Base-by-base conservation (phyloP, 129 eudicot genomes). In the Flaveria brownii region DNA sequence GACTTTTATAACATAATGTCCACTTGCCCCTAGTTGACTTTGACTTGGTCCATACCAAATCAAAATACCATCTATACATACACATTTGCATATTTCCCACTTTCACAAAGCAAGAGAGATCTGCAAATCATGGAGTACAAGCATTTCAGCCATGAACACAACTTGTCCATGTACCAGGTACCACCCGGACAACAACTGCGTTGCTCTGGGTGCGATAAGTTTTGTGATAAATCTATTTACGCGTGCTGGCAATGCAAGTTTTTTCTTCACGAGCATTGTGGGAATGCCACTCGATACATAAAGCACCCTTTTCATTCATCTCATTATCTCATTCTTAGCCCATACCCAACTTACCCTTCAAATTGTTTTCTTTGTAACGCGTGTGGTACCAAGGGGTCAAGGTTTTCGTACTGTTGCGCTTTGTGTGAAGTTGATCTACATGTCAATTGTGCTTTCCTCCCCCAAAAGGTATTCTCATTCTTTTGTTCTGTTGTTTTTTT, bases 251-350 rank as follows among this genome's bases (percentile, higher is more conserved):
- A 65, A 20, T 90, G 92, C 87, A 78, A 77, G 28, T 87, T 84
- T 62, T 87, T 85, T 82, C 92, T 90, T 39, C 96, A 90, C 22
- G 90, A 87, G 15, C 88, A 90, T 56, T 90, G 92, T n/a, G 87
- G 88, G 2, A 87, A 84, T 17, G 90, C 96, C 5, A 76, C 74
- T 30, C 85, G 96, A 15, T 87, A 70, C 50, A 72, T 90, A 49
- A 78, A 84, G 14, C 92, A 87, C 60, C 92, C 90, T 15, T 80
- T 80, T 54, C 92, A 90, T 65, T 42, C 85, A 0, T 0, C 68
- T 0, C 96, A 90, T 70, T 92, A 82, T 61, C 85, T 90, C 39
- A 74, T 83, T 67, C 96, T 90, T 74, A 20, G 83, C 73, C 92
- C 92, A 0, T 79, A 55, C 14, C 96, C 92, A 20, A 87, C 96